These are phyloP conservation scores for Candida xiaguanensis DNA, from an alignment of 805 yeast species.

Conservation along the genomic window DNA sequence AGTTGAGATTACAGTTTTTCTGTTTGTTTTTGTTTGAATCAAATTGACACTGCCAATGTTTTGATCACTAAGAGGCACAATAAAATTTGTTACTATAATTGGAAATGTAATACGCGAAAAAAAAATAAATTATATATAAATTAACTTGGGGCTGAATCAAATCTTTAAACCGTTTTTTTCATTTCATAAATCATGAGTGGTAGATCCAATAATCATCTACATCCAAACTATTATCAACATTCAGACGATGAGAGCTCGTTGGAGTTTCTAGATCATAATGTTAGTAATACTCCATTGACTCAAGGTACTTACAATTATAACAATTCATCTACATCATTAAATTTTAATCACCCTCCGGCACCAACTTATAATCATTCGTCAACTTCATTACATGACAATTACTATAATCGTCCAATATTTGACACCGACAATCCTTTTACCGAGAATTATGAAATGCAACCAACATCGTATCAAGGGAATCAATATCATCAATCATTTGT, in stretches of 20 bases:
- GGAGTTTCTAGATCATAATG: slow-evolving; percentile 4
- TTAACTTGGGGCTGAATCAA: slow-evolving; percentile 6
- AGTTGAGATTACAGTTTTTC: no score
- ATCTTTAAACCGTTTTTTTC: background rate
- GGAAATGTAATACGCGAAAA: slow-evolving; percentile 1
- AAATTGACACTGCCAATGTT: background rate
- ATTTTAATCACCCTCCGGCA: slow-evolving; percentile 8
- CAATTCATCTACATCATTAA: slow-evolving; percentile 3
- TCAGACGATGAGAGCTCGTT: slow-evolving; percentile 4
- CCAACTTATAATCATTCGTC: slow-evolving; percentile 8
- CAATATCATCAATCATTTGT: slow-evolving; percentile 38
- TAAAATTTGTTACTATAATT: background rate
- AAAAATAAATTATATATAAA: background rate
- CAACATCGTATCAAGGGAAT: slow-evolving; percentile 5
- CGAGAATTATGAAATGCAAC: slow-evolving; percentile 12
- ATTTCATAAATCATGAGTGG: no score
- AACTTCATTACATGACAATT: slow-evolving; percentile 8
- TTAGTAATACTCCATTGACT: slow-evolving; percentile 6
- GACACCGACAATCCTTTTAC: slow-evolving; percentile 11
- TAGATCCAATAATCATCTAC: slow-evolving; percentile 4
- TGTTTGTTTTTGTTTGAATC: background rate
- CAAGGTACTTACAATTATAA: slow-evolving; percentile 8
- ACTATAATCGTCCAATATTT: slow-evolving; percentile 11
- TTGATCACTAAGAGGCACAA: slow-evolving; percentile 2
- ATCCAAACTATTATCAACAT: slow-evolving; percentile 4